Percentiles rank a stretch among this genome's conserved stretches.
Conservation (phyloP, 352 stramenopile species). For the Globisporangium lucens region DNA sequence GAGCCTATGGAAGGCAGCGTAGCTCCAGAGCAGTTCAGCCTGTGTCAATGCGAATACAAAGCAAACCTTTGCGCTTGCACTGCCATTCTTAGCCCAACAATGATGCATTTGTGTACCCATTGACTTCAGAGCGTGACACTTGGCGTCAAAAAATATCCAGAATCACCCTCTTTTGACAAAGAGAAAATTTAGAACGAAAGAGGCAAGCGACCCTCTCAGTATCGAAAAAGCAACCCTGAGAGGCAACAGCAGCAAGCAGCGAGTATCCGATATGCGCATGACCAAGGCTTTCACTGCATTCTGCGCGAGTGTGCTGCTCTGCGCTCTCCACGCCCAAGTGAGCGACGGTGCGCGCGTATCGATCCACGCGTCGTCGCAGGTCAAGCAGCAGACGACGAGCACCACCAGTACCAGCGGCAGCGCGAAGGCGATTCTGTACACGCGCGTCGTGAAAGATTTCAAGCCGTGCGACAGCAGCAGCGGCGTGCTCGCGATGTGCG, state of each 20-base stretch:
- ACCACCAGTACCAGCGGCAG: background rate
- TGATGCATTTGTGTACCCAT: no score
- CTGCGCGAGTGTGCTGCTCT: background rate
- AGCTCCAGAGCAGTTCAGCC: no score
- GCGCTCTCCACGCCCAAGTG: background rate
- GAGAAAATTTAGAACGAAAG: background rate
- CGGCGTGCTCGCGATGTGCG: constrained; percentile 36
- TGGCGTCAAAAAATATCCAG: background rate
- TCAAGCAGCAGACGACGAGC: background rate
- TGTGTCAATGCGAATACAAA: no score
- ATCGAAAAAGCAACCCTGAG: background rate
- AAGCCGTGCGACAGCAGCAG: constrained; percentile 24
- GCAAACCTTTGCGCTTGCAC: no score
- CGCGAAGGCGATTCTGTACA: constrained; percentile 20
- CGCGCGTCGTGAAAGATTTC: constrained; percentile 35
- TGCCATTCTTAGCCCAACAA: no score
- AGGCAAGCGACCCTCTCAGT: background rate
- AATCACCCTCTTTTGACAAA: background rate
- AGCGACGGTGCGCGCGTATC: constrained; percentile 1
- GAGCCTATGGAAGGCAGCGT: no score
- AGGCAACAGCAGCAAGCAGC: background rate
- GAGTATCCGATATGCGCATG: background rate
- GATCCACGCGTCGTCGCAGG: constrained; percentile 1
- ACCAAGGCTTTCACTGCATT: background rate
- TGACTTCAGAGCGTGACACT: background rate